These are phyloP conservation scores for Ceratocystis cubensis DNA, from an alignment of 2,329 filamentous ascomycete genomes.

Conservation along the genomic window DNA sequence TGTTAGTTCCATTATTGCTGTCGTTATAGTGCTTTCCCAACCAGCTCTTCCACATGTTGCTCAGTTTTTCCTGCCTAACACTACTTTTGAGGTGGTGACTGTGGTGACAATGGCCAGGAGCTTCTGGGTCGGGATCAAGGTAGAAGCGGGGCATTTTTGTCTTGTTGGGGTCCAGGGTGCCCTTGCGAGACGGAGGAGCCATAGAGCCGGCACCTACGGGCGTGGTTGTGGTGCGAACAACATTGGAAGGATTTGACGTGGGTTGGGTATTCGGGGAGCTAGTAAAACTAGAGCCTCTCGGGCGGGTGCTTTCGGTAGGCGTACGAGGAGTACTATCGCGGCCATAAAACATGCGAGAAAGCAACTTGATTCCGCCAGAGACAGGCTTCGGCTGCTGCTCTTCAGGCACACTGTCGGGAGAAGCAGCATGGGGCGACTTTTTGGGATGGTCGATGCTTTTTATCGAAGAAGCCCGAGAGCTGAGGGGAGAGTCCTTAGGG, in stretches of 20 bases:
- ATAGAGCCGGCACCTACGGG: conserved; percentile 6
- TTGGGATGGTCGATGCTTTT: conserved; percentile 18
- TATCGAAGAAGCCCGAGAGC: conserved; percentile 21
- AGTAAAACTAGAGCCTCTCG: conserved; percentile 21
- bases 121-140: conserved; percentile 37
- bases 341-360: conserved; percentile 20
- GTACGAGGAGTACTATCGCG: conserved; percentile 14
- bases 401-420: conserved; percentile 13
- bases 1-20: conserved; percentile 31
- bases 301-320: conserved; percentile 16
- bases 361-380: conserved; percentile 19
- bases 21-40: conserved; percentile 72
- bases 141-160: conserved; percentile 20
- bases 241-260: conserved; percentile 5
- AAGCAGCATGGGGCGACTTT: conserved; percentile 15
- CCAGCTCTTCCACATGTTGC: conserved; percentile 78
- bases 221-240: conserved; percentile 16
- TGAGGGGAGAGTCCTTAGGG: conserved; percentile 18
- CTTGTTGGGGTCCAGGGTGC: conserved; percentile 9
- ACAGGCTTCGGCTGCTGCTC: conserved; percentile 15
- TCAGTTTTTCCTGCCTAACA: conserved; percentile 86
- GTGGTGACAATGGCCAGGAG: conserved; percentile 70
- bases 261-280: conserved; percentile 14
- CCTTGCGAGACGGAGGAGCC: conserved; percentile 12
- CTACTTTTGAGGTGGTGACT: conserved; percentile 81